Base-by-base conservation (phyloP, 1,139 yeast species). In the Candida sojae region DNA sequence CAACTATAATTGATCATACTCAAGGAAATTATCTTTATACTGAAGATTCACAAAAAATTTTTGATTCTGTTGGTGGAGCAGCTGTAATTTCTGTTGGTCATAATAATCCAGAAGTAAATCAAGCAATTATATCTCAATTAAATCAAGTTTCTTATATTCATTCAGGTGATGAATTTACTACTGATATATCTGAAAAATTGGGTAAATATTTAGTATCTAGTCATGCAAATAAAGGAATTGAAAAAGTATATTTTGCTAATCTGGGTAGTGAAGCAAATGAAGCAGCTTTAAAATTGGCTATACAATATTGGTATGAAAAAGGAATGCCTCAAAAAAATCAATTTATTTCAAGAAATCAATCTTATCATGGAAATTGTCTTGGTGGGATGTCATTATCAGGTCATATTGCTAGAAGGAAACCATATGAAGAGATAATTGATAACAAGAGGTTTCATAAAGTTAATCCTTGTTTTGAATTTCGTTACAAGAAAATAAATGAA, bases 51-150 rank as follows among this genome's bases (percentile, higher is more conserved):
- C 47, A 45, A 29, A 45, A 46, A 28, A 47, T 64, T 11, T 47
- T 64, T 10, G 70, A 66, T 49, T 68, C 58, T 8, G 56, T 60
- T 39, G 67, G 70, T 12, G 70, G 71, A 36, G 69, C 69, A 9
- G 68, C 69, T 6, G 69, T 64, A 29, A 54, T 63, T 17, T 58
- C 66, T 4, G 55, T 65, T 6, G 68, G 68, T 1, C 66, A 64
- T 50, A 55, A 58, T 21, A 60, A 61, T 40, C 47, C 52, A 25
- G 67, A 61, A 35, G 55, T 66, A 12, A 46, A 53, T 6, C 53
- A 53, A 2, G 59, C 56, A 11, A 53, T 66, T 26, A 37, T 48
- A 12, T 50, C 57, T n/a, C 67, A 61, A 44, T 55, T 60, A 26
- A 43, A 45, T 17, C 50, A 41, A 29, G 50, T 53, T 7, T 38